Percentiles rank a stretch among this genome's conserved stretches.
These are phyloP conservation scores for Vachellia collinsii DNA, from an alignment of 306 rosid species.

Conservation along the genomic window DNA sequence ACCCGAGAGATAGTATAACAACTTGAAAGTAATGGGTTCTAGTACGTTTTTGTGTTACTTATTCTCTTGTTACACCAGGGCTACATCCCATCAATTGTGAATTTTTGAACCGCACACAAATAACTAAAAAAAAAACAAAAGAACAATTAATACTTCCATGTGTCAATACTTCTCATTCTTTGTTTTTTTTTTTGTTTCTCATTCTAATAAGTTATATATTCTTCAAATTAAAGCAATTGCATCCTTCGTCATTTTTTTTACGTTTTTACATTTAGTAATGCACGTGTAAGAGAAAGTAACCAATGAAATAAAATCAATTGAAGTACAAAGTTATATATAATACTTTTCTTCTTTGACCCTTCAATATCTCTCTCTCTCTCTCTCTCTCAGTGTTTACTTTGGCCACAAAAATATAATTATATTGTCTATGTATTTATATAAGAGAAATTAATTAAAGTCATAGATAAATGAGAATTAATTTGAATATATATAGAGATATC, in stretches of 20 bases:
- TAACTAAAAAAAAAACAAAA: too few species aligned
- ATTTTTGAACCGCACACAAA: too few species aligned
- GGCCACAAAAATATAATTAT: neutral
- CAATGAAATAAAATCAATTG: neutral
- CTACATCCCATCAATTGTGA: too few species aligned
- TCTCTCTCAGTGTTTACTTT: neutral
- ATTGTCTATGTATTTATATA: neutral
- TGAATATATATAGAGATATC: neutral
- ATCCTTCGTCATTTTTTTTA: neutral
- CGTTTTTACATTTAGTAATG: neutral
- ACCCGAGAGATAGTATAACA: too few species aligned
- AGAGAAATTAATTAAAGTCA: neutral
- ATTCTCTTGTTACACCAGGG: too few species aligned
- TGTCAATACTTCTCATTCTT: neutral
- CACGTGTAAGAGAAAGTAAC: constrained; percentile 7
- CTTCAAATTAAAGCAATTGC: neutral
- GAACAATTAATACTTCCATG: neutral
- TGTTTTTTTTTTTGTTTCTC: neutral
- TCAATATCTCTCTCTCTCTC: neutral
- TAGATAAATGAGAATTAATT: neutral
- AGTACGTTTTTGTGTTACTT: too few species aligned
- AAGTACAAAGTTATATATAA: neutral
- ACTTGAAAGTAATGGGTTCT: too few species aligned
- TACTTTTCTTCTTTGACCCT: constrained; percentile 1
- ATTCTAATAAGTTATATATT: neutral